These are phyloP conservation scores for Triticum dicoccoides DNA, from an alignment of 176 grass and related monocot genomes.

Conservation along the genomic window DNA sequence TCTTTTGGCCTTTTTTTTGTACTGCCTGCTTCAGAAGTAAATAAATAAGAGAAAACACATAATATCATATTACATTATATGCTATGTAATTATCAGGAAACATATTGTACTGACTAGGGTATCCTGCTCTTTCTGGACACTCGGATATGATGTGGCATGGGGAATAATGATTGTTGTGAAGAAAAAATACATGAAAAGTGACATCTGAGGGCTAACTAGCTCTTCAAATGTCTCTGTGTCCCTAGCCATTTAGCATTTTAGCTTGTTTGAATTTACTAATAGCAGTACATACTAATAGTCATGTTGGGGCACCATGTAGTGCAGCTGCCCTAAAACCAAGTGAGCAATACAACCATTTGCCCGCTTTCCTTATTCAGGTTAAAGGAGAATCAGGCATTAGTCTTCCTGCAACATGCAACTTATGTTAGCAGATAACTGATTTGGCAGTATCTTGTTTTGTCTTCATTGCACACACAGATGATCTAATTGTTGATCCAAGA, in stretches of 20 bases:
- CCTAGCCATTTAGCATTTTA: neutral
- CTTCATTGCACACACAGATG: constrained; percentile 44
- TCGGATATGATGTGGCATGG: constrained; percentile 3
- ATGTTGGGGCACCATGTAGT: neutral
- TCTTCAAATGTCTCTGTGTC: constrained; percentile 3
- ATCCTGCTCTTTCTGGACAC: constrained; percentile 9
- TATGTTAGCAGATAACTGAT: neutral
- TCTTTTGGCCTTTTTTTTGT: constrained; percentile 24
- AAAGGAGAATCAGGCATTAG: constrained; percentile 8
- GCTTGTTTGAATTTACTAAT: too few species aligned
- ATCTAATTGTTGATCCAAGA: constrained; percentile 92
- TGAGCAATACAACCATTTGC: neutral
- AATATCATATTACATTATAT: neutral
- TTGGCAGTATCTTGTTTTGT: neutral
- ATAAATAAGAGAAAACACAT: neutral
- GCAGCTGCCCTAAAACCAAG: neutral
- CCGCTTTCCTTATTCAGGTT: neutral
- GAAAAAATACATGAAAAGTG: neutral
- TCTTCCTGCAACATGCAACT: neutral
- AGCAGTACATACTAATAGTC: neutral
- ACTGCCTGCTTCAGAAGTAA: neutral
- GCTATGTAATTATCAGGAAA: neutral
- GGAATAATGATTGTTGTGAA: neutral
- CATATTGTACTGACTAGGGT: neutral
- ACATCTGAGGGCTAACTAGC: neutral